Base-by-base conservation (phyloP, 176 grass and related monocot genomes). In the Poa annua region DNA sequence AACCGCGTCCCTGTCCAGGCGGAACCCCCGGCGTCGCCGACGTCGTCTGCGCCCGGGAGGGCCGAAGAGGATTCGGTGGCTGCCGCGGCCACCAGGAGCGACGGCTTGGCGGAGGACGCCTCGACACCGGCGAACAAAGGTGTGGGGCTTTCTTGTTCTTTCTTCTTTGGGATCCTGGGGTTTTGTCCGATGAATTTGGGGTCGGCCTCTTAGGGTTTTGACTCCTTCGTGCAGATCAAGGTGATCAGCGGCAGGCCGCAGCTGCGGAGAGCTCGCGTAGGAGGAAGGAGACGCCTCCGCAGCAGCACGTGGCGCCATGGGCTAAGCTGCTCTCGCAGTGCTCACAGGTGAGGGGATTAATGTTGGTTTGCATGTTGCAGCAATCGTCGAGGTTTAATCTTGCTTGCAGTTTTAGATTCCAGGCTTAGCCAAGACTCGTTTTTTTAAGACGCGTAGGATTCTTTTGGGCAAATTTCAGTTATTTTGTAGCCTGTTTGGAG, bases 281-380 rank as follows among this genome's bases (percentile, higher is more conserved):
- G 87, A 85, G 48, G 66, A 85, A 80, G 75, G 63, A 84, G 64
- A 83, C 25, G 29, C 76, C 76, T 38, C 89, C 88, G 62, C 71
- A 74, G 61, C 84, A 88, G 51, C 85, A 79, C 9, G 78, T 65
- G 34, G 78, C 15, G 39, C 91, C 91, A 79, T 99, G 97, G 97
- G 97, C 91, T 2, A 99, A 94, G 78, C 83, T 99, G 34, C 88
- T 99, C 10, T 99, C 97, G n/a, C 91, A 99, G 78, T 85, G 81
- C 55, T 90, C 97, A 36, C 87, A 96, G 97, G 97, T 92, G 32
- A 8, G 54, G 41, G 6, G 60, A 39, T 66, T 60, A 64, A 25
- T 44, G 20, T 54, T 45, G 20, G 3, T 54, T 71, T 63, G 44
- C 54, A 47, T 86, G 32, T 50, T 36, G 56, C 84, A 50, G 61